Conservation (phyloP, 1,284 basidiomycete genomes). For the Pyrrhoderma lamaoense region DNA sequence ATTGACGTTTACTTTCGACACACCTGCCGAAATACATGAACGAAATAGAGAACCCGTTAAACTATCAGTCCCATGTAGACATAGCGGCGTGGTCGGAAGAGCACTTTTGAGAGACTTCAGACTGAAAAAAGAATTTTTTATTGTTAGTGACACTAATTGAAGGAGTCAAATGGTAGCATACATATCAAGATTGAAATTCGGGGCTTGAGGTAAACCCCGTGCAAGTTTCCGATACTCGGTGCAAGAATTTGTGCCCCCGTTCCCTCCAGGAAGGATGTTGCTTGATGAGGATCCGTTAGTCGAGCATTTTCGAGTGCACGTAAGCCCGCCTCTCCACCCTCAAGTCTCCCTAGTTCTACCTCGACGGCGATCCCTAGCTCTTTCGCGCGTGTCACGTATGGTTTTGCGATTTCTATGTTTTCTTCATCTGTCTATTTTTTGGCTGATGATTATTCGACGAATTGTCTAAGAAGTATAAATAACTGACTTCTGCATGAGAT, state of each 20-base stretch:
- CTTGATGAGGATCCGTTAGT: conserved; percentile 39
- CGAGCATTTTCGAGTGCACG: conserved; percentile 41
- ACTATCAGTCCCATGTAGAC: conserved; percentile 41
- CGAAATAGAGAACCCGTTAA: conserved; percentile 37
- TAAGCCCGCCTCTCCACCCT: conserved; percentile 43
- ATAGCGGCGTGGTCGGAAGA: conserved; percentile 35
- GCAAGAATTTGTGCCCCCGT: conserved; percentile 41
- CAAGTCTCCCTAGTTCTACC: conserved; percentile 45
- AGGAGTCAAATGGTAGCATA: too few relatives aligned
- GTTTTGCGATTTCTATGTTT: conserved; percentile 39
- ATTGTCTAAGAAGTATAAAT: not conserved
- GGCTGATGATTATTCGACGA: too few relatives aligned
- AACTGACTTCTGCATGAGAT: conserved; percentile 37
- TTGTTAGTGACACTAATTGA: too few relatives aligned
- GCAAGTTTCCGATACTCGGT: conserved; percentile 44
- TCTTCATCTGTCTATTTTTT: conserved; percentile 38
- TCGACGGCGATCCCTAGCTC: conserved; percentile 39
- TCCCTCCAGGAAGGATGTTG: conserved; percentile 36
- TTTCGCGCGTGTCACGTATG: conserved; percentile 38
- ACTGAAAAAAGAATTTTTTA: too few relatives aligned
- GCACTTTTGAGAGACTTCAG: not conserved
- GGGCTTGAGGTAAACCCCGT: conserved; percentile 39
- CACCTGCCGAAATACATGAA: conserved; percentile 39
- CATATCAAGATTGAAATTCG: conserved; percentile 42
- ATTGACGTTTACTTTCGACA: conserved; percentile 46